A percentile compares a stretch with the other conserved stretches of the same genome.
Conservation (phyloP, 768 basidiomycete genomes). For the Sistotremastrum niveocremeum region DNA sequence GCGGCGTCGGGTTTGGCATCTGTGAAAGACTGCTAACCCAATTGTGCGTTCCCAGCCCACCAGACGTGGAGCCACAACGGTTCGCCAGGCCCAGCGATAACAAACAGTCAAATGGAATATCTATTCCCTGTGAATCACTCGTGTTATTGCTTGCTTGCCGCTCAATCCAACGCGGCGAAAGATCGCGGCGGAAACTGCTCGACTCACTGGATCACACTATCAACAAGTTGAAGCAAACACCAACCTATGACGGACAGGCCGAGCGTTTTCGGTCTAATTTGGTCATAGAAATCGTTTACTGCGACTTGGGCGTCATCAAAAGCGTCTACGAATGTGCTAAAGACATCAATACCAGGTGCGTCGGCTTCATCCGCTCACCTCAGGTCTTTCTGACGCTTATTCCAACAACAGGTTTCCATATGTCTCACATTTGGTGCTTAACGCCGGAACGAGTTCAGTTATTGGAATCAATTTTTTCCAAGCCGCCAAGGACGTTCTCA, state of each 20-base stretch:
- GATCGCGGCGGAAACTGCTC: conserved; percentile 42
- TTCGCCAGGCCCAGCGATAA: conserved; percentile 4
- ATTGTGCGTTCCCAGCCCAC: conserved; percentile 35
- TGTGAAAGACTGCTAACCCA: conserved; percentile 67
- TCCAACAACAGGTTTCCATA: conserved; percentile 48
- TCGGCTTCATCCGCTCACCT: conserved; percentile 1
- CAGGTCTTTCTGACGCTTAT: no score
- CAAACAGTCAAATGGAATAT: conserved; percentile 3
- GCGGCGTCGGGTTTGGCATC: conserved; percentile 75
- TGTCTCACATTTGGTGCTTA: conserved; percentile 67
- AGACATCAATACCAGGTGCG: conserved; percentile 40
- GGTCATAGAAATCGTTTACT: conserved; percentile 40
- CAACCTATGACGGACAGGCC: conserved; percentile 38
- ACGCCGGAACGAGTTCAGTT: conserved; percentile 62
- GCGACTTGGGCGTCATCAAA: conserved; percentile 50
- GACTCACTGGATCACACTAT: conserved; percentile 42
- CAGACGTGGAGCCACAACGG: conserved; percentile 30
- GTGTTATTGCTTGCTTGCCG: conserved; percentile 77
- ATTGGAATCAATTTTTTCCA: conserved; percentile 35
- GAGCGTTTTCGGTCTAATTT: conserved; percentile 45
- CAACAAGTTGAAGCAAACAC: conserved; percentile 17
- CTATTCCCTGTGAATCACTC: conserved; percentile 33
- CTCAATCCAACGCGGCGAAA: conserved; percentile 46
- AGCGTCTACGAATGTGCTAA: conserved; percentile 52
- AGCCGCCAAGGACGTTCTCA: conserved; percentile 34